phyloP scores from a whole-genome alignment of 2,329 filamentous ascomycete genomes.

The Chaetomium strumarium region DNA sequence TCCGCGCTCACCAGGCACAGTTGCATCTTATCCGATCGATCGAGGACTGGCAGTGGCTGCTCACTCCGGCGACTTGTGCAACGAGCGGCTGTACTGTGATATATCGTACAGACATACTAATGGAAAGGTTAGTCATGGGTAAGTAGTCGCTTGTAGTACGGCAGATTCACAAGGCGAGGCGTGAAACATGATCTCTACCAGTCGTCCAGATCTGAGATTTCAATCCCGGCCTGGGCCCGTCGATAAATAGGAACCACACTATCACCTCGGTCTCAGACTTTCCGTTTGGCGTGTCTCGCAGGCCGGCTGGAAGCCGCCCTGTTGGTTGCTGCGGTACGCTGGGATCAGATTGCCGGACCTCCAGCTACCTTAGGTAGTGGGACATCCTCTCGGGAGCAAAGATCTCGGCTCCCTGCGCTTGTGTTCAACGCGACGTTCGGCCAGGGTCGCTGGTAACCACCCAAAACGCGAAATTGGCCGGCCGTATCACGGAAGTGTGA shows the following conservation, averaged over 20 bases:
- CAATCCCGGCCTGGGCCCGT: background rate
- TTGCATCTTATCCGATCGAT: background rate
- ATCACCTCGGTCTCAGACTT: background rate
- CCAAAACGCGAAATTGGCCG: conserved; percentile 1
- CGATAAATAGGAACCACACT: background rate
- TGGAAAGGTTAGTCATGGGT: too few relatives aligned
- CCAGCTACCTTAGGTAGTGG: background rate
- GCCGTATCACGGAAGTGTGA: conserved; percentile 2
- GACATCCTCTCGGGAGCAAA: background rate
- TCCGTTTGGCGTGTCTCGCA: background rate
- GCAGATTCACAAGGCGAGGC: conserved; percentile 1
- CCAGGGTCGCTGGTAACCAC: background rate
- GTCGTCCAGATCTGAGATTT: background rate
- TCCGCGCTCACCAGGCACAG: background rate
- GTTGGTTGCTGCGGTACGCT: conserved; percentile 7
- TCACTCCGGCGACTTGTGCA: conserved; percentile 3
- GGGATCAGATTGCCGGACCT: conserved; percentile 10
- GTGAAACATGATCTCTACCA: background rate
- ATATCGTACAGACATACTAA: too few relatives aligned
- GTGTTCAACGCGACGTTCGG: background rate
- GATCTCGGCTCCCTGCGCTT: background rate
- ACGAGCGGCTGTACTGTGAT: background rate
- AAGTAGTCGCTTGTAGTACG: background rate
- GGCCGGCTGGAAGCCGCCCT: conserved; percentile 2
- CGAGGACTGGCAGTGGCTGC: background rate